phyloP scores from a whole-genome alignment of 345 rosid genomes.

The Gossypium rotundifolium region DNA sequence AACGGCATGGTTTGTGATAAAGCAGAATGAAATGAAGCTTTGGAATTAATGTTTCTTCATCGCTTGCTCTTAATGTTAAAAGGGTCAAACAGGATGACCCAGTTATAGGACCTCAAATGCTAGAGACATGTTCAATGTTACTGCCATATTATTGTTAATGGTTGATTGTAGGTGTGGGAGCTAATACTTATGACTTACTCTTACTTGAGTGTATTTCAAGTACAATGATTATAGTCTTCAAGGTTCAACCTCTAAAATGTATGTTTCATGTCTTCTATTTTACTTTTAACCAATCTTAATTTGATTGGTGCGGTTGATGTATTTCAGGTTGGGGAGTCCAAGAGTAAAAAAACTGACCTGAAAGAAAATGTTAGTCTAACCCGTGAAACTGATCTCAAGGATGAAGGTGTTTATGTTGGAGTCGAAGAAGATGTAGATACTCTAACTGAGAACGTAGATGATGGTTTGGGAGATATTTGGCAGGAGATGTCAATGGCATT shows the following conservation, averaged over 20 bases:
- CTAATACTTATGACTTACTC: background rate
- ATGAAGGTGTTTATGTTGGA: conserved; percentile 36
- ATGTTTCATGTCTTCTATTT: background rate
- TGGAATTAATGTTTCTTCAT: background rate
- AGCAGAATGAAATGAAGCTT: background rate
- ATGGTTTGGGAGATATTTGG: conserved; percentile 83
- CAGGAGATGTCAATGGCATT: conserved; percentile 69
- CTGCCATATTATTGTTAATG: background rate
- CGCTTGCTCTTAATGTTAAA: background rate
- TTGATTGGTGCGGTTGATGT: conserved; percentile 1
- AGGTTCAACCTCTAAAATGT: background rate
- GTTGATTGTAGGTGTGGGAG: background rate
- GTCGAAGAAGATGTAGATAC: conserved; percentile 18
- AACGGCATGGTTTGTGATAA: background rate
- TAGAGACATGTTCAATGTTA: background rate
- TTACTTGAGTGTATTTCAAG: background rate
- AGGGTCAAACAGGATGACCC: background rate
- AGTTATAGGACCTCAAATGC: background rate
- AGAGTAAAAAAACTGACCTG: conserved; percentile 16
- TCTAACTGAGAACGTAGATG: conserved; percentile 39
- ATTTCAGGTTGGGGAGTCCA: background rate
- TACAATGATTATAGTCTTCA: background rate
- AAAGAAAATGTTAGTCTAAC: conserved; percentile 6
- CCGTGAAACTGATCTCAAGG: conserved; percentile 26
- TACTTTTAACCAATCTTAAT: conserved; percentile 6